These are phyloP conservation scores for Termitomyces bulborhizus DNA, from an alignment of 768 basidiomycete species.

Conservation along the genomic window DNA sequence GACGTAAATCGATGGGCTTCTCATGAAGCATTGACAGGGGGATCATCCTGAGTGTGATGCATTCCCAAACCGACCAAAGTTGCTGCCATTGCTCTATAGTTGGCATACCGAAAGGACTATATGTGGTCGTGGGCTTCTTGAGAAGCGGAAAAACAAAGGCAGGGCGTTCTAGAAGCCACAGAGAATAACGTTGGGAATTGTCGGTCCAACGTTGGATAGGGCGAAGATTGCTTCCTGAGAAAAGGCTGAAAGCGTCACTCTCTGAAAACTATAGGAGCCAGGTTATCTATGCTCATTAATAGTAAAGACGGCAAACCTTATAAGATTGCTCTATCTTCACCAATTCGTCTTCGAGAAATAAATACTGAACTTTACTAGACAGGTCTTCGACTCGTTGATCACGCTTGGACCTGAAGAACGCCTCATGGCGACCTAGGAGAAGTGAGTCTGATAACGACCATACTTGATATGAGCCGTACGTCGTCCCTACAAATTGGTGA, in stretches of 20 bases:
- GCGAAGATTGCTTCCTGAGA: conserved; percentile 70
- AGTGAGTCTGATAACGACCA: not conserved
- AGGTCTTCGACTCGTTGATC: conserved; percentile 54
- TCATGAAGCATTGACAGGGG: conserved; percentile 77
- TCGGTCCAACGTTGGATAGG: conserved; percentile 86
- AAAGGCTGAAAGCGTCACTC: conserved; percentile 60
- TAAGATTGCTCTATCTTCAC: conserved; percentile 83
- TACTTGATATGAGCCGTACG: conserved; percentile 10
- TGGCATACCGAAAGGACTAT: conserved; percentile 62
- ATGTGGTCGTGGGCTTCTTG: conserved; percentile 28
- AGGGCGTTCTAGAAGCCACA: conserved; percentile 91
- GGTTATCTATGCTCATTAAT: not conserved
- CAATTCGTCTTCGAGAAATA: conserved; percentile 66
- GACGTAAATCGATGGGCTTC: conserved; percentile 90
- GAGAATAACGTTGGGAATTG: conserved; percentile 59
- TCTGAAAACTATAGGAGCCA: conserved; percentile 63
- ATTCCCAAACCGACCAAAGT: conserved; percentile 89
- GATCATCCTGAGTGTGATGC: conserved; percentile 79
- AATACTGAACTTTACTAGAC: conserved; percentile 31
- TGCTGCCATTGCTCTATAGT: conserved; percentile 71
- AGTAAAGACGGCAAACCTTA: conserved; percentile 50
- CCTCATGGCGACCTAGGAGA: conserved; percentile 69
- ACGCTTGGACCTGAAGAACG: conserved; percentile 67
- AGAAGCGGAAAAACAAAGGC: conserved; percentile 70
- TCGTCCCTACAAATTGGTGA: conserved; percentile 6